Percentiles rank a stretch among this genome's conserved stretches.
phyloP scores from a whole-genome alignment of 768 basidiomycete genomes.

The Cystobasidium ongulense region DNA sequence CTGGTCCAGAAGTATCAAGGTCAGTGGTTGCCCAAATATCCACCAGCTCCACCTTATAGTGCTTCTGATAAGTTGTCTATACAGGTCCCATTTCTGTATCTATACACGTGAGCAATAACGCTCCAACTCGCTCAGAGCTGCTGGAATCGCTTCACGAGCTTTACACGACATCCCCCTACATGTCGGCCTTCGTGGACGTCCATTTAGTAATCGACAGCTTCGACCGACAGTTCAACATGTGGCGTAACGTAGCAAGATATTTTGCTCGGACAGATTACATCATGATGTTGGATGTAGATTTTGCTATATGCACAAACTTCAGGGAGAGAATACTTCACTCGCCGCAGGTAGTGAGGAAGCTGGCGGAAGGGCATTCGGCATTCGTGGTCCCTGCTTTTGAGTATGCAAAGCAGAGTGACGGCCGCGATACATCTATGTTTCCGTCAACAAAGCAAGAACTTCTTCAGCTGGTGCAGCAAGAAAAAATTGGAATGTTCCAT shows the following conservation, averaged over 20 bases:
- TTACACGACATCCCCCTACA: conserved; percentile 59
- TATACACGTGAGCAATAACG: conserved; percentile 60
- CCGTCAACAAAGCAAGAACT: conserved; percentile 62
- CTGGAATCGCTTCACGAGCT: conserved; percentile 60
- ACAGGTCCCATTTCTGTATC: conserved; percentile 77
- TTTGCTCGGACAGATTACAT: conserved; percentile 75
- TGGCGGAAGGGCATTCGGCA: conserved; percentile 59
- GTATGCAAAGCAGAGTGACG: conserved; percentile 60
- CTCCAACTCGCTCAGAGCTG: conserved; percentile 46
- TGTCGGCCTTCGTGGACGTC: conserved; percentile 67
- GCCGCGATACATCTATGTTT: conserved; percentile 55
- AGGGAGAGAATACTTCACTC: conserved; percentile 53
- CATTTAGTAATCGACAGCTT: conserved; percentile 70
- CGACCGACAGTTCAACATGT: conserved; percentile 78
- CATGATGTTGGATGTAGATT: conserved; percentile 88
- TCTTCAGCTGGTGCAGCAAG: conserved; percentile 54
- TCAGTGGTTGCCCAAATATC: conserved; percentile 42
- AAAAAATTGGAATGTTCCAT: conserved; percentile 67
- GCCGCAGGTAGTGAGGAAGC: conserved; percentile 48
- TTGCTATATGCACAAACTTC: conserved; percentile 74
- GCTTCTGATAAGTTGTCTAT: neutral
- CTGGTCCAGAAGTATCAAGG: conserved; percentile 73
- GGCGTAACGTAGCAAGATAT: conserved; percentile 75
- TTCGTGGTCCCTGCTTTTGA: conserved; percentile 82
- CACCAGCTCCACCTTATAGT: neutral